These are phyloP conservation scores for Anthracocystis panici-leucophaei DNA, from an alignment of 1,284 basidiomycete genomes.

Conservation along the genomic window DNA sequence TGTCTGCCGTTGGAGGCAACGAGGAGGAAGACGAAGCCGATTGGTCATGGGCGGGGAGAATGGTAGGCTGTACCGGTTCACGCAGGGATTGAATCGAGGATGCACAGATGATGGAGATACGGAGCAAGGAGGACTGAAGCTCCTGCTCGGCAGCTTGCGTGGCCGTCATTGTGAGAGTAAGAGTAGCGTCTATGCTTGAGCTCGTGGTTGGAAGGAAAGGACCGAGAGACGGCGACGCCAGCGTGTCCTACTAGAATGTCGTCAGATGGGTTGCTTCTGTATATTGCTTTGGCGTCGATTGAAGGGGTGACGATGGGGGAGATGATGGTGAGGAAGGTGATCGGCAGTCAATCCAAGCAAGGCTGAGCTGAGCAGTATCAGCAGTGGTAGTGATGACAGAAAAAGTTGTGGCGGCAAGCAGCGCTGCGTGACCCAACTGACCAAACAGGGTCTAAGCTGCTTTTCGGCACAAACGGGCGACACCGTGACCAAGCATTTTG, in stretches of 20 bases:
- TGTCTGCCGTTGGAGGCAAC: conserved; percentile 23
- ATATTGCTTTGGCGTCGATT: no score
- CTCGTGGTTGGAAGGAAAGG: neutral
- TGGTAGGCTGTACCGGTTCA: conserved; percentile 45
- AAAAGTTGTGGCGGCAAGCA: no score
- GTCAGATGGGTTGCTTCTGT: no score
- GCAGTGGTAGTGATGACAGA: no score
- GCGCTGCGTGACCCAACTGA: no score
- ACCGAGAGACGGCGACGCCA: neutral
- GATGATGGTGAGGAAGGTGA: neutral
- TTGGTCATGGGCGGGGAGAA: conserved; percentile 17
- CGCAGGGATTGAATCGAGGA: conserved; percentile 58
- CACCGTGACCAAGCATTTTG: no score
- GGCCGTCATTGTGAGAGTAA: conserved; percentile 1
- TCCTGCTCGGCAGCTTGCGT: conserved; percentile 35
- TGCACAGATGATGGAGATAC: conserved; percentile 62
- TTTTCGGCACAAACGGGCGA: no score
- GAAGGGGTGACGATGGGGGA: neutral
- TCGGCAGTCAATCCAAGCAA: neutral
- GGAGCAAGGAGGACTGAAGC: conserved; percentile 59
- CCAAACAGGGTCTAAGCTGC: no score
- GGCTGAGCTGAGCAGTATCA: no score
- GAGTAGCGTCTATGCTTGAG: neutral
- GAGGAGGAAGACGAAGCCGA: conserved; percentile 14
- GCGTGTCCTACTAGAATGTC: neutral